These are phyloP conservation scores for Cocos nucifera DNA, from an alignment of 176 grass and related monocot species.

Conservation along the genomic window DNA sequence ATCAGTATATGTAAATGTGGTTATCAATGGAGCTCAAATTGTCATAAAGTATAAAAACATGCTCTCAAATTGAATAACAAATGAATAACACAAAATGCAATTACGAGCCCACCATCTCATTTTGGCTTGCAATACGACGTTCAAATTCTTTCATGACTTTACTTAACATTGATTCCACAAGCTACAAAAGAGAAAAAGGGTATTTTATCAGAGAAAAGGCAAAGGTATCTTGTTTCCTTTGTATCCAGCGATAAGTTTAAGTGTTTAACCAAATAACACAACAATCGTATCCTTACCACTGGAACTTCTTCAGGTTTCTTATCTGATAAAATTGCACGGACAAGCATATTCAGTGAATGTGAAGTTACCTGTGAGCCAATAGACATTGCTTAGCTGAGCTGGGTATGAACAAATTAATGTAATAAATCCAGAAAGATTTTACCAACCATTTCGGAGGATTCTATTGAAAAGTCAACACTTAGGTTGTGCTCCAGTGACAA, in stretches of 20 bases:
- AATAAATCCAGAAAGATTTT: not conserved
- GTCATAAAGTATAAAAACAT: not conserved
- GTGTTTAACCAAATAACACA: too few species aligned
- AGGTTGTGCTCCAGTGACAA: constrained; percentile 45
- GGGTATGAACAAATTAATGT: too few species aligned
- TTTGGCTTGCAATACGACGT: constrained; percentile 38
- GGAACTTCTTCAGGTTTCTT: constrained; percentile 93
- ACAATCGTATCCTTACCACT: constrained; percentile 28
- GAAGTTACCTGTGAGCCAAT: constrained; percentile 37
- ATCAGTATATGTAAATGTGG: not conserved
- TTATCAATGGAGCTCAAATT: not conserved
- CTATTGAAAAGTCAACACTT: constrained; percentile 42
- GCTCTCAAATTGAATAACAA: too few species aligned
- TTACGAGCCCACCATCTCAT: constrained; percentile 40
- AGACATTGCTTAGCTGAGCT: too few species aligned
- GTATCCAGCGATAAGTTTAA: too few species aligned
- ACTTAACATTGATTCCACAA: constrained; percentile 68
- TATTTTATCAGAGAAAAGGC: too few species aligned
- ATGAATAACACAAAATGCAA: too few species aligned
- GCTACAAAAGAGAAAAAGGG: constrained; percentile 32
- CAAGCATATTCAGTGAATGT: constrained; percentile 55
- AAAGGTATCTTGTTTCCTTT: too few species aligned
- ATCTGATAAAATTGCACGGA: constrained; percentile 58
- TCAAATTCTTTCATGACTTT: constrained; percentile 85
- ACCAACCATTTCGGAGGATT: constrained; percentile 57